Evolutionary conservation across 1,284 basidiomycete genomes (phyloP).

Genomic region (Moniliophthora roreri): DNA sequence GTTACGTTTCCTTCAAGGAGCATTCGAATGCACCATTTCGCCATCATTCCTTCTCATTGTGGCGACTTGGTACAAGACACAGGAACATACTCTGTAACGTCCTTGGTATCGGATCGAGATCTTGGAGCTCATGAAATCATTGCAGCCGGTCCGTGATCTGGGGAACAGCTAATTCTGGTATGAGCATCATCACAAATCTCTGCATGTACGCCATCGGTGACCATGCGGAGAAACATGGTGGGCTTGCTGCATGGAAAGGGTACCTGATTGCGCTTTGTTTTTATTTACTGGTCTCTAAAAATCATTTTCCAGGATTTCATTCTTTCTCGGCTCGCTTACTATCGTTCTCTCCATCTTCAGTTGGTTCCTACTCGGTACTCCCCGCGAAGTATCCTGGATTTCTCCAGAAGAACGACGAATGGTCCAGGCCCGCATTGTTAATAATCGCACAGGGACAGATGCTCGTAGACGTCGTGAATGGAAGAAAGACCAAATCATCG

Average conservation of each 20-base stretch:
- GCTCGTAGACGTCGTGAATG: constrained; percentile 12
- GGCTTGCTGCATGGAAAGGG: constrained; percentile 19
- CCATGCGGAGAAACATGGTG: constrained; percentile 11
- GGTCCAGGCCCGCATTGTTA: constrained; percentile 15
- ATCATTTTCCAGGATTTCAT: constrained; percentile 15
- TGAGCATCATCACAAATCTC: constrained; percentile 13
- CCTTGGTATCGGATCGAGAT: not conserved
- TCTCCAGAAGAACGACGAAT: constrained; percentile 13
- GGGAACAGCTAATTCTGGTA: constrained; percentile 17
- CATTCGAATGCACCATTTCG: constrained; percentile 17
- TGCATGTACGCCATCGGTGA: constrained; percentile 17
- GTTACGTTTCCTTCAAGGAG: constrained; percentile 14
- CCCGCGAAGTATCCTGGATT: constrained; percentile 16
- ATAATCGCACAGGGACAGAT: too few relatives aligned
- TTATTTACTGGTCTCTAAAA: not conserved
- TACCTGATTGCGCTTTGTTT: not conserved
- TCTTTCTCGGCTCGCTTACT: constrained; percentile 16
- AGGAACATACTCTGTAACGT: constrained; percentile 15
- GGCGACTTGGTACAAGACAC: constrained; percentile 16
- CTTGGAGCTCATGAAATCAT: not conserved
- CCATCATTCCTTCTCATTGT: constrained; percentile 16
- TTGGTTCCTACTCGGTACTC: constrained; percentile 18
- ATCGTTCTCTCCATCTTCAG: constrained; percentile 14
- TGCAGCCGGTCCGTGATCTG: constrained; percentile 16
- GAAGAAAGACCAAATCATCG: constrained; percentile 16